Conservation (phyloP, 2,329 filamentous ascomycete genomes). For the Claviceps sp. region DNA sequence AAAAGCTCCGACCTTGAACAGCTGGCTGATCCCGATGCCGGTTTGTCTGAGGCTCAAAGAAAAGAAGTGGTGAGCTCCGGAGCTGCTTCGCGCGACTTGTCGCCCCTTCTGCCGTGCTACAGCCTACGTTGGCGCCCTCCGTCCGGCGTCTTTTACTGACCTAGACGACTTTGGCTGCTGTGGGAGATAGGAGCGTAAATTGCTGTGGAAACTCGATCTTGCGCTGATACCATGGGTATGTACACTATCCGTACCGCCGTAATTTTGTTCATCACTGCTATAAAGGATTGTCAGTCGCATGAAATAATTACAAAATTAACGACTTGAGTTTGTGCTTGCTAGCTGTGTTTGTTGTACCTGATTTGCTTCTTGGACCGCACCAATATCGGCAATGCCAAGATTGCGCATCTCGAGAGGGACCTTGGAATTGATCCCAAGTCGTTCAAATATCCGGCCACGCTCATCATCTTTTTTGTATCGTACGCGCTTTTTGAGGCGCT, state of each 20-base stretch:
- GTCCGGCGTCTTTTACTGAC: background rate
- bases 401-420: slow-evolving; percentile 30
- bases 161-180: background rate
- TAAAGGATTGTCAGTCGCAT: too few relatives aligned
- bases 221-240: slow-evolving; percentile 46
- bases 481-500: slow-evolving; percentile 69
- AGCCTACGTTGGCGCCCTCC: too few relatives aligned
- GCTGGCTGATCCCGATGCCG: slow-evolving; percentile 38
- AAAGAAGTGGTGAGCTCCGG: slow-evolving; percentile 41
- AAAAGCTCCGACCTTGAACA: slow-evolving; percentile 16
- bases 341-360: slow-evolving; percentile 59
- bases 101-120: too few relatives aligned
- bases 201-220: slow-evolving; percentile 49
- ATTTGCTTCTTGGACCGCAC: slow-evolving; percentile 64
- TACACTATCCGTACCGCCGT: background rate
- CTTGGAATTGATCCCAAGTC: slow-evolving; percentile 43
- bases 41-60: slow-evolving; percentile 49
- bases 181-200: slow-evolving; percentile 39
- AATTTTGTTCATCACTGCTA: too few relatives aligned
- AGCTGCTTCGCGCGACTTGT: too few relatives aligned
- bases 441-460: slow-evolving; percentile 55
- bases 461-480: slow-evolving; percentile 79
- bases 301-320: too few relatives aligned
- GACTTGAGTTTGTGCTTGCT: background rate
- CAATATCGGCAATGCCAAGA: slow-evolving; percentile 62